Percentiles rank a stretch among this genome's conserved stretches.
Conservation (phyloP, 2,329 filamentous ascomycete genomes). For the Sarocladium strictum region DNA sequence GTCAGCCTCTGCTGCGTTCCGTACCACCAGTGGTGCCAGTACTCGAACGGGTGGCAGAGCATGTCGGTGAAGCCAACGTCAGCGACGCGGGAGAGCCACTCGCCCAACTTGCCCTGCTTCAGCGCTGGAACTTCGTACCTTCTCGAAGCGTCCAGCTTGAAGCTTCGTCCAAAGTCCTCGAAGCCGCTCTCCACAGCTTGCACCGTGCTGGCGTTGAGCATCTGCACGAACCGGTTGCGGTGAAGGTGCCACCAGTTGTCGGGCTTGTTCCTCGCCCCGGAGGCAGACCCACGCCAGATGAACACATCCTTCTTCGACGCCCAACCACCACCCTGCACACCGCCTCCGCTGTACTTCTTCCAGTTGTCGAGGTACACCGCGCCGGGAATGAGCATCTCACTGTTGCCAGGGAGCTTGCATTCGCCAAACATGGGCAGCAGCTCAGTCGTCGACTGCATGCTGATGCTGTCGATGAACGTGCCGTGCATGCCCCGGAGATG, state of each 20-base stretch:
- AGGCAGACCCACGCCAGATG: conserved; percentile 61
- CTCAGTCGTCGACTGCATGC: conserved; percentile 45
- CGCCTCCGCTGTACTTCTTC: conserved; percentile 52
- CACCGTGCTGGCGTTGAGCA: conserved; percentile 62
- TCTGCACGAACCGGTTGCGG: conserved; percentile 63
- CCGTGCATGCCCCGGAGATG: conserved; percentile 46
- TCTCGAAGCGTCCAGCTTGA: conserved; percentile 37
- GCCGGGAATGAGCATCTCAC: conserved; percentile 58
- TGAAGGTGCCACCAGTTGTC: conserved; percentile 64
- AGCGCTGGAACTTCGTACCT: conserved; percentile 37
- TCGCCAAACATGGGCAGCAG: conserved; percentile 57
- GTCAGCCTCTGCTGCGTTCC: conserved; percentile 8
- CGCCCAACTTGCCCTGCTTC: conserved; percentile 27
- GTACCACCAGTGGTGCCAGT: conserved; percentile 9
- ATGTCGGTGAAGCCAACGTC: conserved; percentile 39
- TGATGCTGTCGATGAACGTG: conserved; percentile 49
- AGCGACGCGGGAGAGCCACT: conserved; percentile 34
- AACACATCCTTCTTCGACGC: conserved; percentile 47
- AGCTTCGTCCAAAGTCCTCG: conserved; percentile 36
- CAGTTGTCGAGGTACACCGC: conserved; percentile 59
- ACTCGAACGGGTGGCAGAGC: conserved; percentile 28
- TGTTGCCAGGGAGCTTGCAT: conserved; percentile 57
- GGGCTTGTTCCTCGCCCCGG: conserved; percentile 47
- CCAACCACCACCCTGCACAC: conserved; percentile 51
- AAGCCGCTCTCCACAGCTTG: conserved; percentile 35